Base-by-base conservation (phyloP, 164 flowering plant genomes). In the Litsea cubeba region DNA sequence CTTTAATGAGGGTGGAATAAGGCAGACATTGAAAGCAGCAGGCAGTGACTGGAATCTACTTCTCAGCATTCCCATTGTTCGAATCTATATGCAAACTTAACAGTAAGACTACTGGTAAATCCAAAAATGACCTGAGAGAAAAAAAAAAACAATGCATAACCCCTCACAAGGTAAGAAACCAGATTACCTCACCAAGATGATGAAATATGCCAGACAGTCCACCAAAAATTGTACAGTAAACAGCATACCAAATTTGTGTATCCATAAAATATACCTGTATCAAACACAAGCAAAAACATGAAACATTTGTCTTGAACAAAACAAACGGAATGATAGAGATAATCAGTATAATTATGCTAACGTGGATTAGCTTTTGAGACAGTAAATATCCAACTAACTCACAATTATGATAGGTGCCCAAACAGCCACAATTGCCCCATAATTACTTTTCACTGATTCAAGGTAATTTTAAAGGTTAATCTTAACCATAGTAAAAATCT, bases 371-470 rank as follows among this genome's bases (percentile, higher is more conserved):
- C 23, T 15, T 20, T 62, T n/a, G 15, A 58, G 35, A 2, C 32
- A 24, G 18, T 51, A 5, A 25, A 66, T 65, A 3, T 25, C 68
- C 57, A 54, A 76, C 64, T 40, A 73, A 89, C 99, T 91, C 74
- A 95, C 99, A 74, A 95, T 80, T 73, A 93, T 82, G 71, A 95
- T 84, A 3, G 99, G 99, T 74, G 98, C 82, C 99, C 99, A 95
- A 74, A 95, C 81, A 74, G 99, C 98, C 23, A 88, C 84, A 74
- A 95, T 81, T 32, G 96, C 99, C 72, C 97, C 97, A 76, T 87
- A 88, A 85, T 95, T 93, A 77, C 80, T 91, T 77, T 88, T 88
- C 66, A 90, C 99, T 95, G 87, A 75, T 84, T 62, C 17, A 73
- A 40, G 75, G 70, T 20, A 78, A n/a, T 50, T 22, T 71, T 35